A percentile compares a stretch with the other conserved stretches of the same genome.
These are phyloP conservation scores for Gyrodon lividus DNA, from an alignment of 768 basidiomycete species.

Conservation along the genomic window DNA sequence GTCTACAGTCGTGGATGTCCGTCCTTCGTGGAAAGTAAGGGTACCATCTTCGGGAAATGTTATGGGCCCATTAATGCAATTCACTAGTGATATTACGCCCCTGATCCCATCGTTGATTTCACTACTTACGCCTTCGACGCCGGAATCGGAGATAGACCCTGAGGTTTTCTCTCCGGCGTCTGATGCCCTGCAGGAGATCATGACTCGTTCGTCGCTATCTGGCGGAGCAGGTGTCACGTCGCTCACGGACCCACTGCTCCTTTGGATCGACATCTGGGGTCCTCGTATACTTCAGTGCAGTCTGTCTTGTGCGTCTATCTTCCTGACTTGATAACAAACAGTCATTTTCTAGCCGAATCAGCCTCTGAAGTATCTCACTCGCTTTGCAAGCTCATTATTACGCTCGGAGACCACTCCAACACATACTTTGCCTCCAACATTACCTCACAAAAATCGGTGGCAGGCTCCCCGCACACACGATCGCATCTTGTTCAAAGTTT, in stretches of 20 bases:
- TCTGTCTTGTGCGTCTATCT: conserved; percentile 33
- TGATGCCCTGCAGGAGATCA: conserved; percentile 74
- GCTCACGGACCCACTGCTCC: conserved; percentile 82
- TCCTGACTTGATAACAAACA: not conserved
- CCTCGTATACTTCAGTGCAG: conserved; percentile 41
- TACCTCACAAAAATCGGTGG: conserved; percentile 42
- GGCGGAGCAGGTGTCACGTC: conserved; percentile 67
- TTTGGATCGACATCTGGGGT: conserved; percentile 68
- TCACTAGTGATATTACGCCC: conserved; percentile 61
- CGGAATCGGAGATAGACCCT: conserved; percentile 41
- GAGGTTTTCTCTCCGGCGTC: conserved; percentile 61
- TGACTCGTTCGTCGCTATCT: conserved; percentile 69
- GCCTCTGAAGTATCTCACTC: conserved; percentile 63
- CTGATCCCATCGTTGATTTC: conserved; percentile 66
- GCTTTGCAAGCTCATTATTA: conserved; percentile 76
- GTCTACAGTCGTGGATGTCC: conserved; percentile 81
- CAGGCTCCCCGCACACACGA: conserved; percentile 38
- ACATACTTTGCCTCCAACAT: conserved; percentile 73
- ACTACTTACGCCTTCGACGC: conserved; percentile 33
- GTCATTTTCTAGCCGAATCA: conserved; percentile 15
- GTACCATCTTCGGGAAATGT: not conserved
- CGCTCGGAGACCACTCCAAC: conserved; percentile 84
- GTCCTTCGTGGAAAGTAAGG: conserved; percentile 66
- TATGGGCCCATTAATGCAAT: conserved; percentile 1
- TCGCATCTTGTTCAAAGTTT: conserved; percentile 65